Evolutionary conservation across 2,329 filamentous ascomycete genomes (phyloP), one percentile per base, ranked within the genome.

Genomic region (Colletotrichum scovillei): DNA sequence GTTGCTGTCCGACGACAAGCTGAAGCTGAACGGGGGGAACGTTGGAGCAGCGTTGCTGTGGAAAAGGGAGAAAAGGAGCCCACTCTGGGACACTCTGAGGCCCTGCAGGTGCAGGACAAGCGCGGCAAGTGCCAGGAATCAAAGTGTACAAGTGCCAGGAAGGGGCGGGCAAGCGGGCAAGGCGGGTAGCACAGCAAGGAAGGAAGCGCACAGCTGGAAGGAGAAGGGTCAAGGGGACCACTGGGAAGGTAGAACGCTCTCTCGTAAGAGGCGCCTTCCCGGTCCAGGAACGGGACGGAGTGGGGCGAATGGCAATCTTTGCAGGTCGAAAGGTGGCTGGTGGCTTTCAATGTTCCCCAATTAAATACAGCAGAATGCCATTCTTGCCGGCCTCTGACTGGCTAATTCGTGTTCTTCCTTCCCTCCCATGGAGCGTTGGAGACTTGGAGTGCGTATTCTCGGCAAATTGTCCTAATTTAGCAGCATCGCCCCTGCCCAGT

Each of bases 31-130:
- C 28, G 65, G 52, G 53, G 30, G 62, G 73, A 69, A 71, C 59
- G 76, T 66, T 73, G 66, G 62, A 72, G 35, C 49, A 69, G 67
- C 69, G 77, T 79, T 78, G 77, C 77, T 49, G 73, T 76, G 77
- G 77, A 75, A 78, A 79, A 78, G 63, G 69, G 53, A 76, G 73
- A 67, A 67, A 74, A 65, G 67, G 63, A 65, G 46, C 35, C 60
- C 63, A 68, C 69, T 56, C 55, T 22, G 38, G 38, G 14, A 42
- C 28, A 32, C 65, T 53, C 14, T 38, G 19, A 30, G 38, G 35
- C 26, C 28, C 42, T 49, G 42, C 42, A 49, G 42, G 42, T 49
- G 42, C 42, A 49, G 42, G 5, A 49, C 42, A 49, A 49, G 42
- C 42, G 42, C 42, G 4, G 19, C 42, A 22, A 49, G 42, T 49